phyloP scores from a whole-genome alignment of 2,329 filamentous ascomycete genomes.

The Fonsecaea nubica region DNA sequence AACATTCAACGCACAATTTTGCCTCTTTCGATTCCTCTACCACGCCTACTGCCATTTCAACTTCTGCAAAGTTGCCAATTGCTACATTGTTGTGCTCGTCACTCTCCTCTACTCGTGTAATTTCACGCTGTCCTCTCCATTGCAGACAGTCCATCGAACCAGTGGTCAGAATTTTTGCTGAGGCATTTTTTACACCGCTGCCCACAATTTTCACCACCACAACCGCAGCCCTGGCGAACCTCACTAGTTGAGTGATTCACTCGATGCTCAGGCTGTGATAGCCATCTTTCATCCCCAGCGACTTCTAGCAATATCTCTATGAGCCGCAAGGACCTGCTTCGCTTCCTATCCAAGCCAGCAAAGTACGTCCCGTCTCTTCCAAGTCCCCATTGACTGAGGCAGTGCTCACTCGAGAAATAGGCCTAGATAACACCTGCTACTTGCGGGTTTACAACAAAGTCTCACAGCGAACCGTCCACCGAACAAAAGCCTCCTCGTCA shows the following conservation, averaged over 20 bases:
- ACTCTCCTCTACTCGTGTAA: not conserved
- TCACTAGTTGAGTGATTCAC: conserved; percentile 20
- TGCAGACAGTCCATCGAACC: conserved; percentile 1
- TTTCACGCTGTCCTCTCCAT: not conserved
- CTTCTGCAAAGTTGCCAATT: not conserved
- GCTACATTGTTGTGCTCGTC: not conserved
- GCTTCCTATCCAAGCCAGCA: conserved; percentile 91
- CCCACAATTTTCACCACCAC: conserved; percentile 20
- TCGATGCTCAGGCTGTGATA: conserved; percentile 22
- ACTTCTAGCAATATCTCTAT: conserved; percentile 65
- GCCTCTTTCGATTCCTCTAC: conserved; percentile 3
- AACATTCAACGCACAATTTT: conserved; percentile 21
- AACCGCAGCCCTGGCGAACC: conserved; percentile 33
- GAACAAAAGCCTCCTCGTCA: conserved; percentile 69
- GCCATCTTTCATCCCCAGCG: conserved; percentile 19
- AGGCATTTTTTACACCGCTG: conserved; percentile 26
- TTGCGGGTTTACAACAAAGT: conserved; percentile 34
- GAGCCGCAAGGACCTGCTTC: conserved; percentile 87
- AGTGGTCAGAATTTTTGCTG: conserved; percentile 20
- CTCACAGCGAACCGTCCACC: conserved; percentile 33
- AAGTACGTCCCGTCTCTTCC: conserved; percentile 67
- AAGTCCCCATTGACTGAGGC: conserved; percentile 16
- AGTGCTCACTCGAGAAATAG: conserved; percentile 46
- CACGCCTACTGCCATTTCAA: not conserved
- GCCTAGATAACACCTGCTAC: conserved; percentile 66